Evolutionary conservation across 2,329 filamentous ascomycete species (phyloP).

Genomic region (Curvularia hawaiiensis): DNA sequence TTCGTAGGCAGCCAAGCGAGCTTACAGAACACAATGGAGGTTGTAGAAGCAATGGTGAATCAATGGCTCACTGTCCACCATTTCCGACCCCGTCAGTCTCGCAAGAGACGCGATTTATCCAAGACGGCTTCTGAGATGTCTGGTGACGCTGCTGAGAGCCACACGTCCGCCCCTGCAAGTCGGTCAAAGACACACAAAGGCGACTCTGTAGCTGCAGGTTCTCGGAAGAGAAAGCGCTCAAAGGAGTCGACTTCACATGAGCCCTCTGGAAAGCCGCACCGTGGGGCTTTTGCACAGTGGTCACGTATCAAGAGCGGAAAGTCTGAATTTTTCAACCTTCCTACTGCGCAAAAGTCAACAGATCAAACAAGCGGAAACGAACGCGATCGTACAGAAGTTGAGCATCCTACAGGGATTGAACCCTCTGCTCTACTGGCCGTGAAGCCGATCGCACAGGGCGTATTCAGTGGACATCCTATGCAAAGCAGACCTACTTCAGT

Average conservation of each 20-base stretch:
- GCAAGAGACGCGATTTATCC: slow-evolving; percentile 12
- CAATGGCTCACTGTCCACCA: slow-evolving; percentile 78
- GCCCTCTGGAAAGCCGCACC: slow-evolving; percentile 2
- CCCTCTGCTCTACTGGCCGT: slow-evolving; percentile 16
- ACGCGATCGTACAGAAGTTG: not conserved
- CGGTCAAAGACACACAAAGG: not conserved
- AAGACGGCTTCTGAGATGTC: slow-evolving; percentile 5
- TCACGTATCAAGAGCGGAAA: slow-evolving; percentile 53
- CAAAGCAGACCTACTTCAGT: not conserved
- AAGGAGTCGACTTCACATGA: not conserved
- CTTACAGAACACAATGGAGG: slow-evolving; percentile 63
- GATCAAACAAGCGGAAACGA: not conserved
- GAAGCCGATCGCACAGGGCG: slow-evolving; percentile 18
- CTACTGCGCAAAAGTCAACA: slow-evolving; percentile 13
- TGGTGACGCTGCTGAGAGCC: not conserved
- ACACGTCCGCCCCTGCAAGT: not conserved
- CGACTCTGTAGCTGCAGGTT: not conserved
- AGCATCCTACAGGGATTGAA: not conserved
- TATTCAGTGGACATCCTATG: slow-evolving; percentile 9
- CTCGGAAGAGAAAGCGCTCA: slow-evolving; percentile 32
- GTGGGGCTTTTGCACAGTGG: slow-evolving; percentile 44
- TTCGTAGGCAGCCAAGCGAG: slow-evolving; percentile 34
- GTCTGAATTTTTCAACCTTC: slow-evolving; percentile 39
- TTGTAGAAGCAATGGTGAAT: slow-evolving; percentile 70
- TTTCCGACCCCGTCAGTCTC: slow-evolving; percentile 61